phyloP scores from a whole-genome alignment of 352 stramenopile species.

The Chrysophaeum taylorii region DNA sequence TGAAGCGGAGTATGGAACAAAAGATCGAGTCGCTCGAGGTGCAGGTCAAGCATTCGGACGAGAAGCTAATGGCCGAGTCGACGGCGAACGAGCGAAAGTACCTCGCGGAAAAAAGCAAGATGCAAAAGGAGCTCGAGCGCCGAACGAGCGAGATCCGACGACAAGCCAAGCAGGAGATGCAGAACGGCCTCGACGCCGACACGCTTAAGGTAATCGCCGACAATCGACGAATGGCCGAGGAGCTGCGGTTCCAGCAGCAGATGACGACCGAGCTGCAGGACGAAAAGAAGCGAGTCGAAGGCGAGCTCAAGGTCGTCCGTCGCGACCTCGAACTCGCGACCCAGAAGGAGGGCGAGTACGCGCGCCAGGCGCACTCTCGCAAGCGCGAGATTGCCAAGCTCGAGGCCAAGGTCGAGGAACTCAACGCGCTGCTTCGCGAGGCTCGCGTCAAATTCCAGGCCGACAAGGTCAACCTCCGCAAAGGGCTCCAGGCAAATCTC shows the following conservation, averaged over 20 bases:
- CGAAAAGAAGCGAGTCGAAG: constrained; percentile 44
- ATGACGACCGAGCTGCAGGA: constrained; percentile 72
- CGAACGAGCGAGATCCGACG: constrained; percentile 67
- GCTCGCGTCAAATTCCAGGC: constrained; percentile 51
- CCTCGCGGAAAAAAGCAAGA: constrained; percentile 63
- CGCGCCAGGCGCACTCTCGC: constrained; percentile 51
- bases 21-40: constrained; percentile 28
- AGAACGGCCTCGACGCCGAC: constrained; percentile 71
- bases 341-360: constrained; percentile 73
- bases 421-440: constrained; percentile 61
- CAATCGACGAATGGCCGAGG: constrained; percentile 78
- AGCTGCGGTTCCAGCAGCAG: constrained; percentile 47
- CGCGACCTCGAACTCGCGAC: constrained; percentile 61
- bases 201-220: constrained; percentile 72
- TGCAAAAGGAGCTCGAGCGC: constrained; percentile 68
- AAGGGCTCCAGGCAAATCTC: constrained; percentile 34
- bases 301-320: constrained; percentile 42
- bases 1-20: constrained; percentile 34
- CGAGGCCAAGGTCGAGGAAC: constrained; percentile 47
- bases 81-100: constrained; percentile 67
- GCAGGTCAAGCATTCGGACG: constrained; percentile 12
- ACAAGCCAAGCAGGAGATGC: constrained; percentile 70
- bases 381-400: constrained; percentile 17
- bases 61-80: constrained; percentile 33
- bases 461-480: constrained; percentile 43